Evolutionary conservation across 495 filamentous ascomycete genomes (phyloP).

Genomic region (Friedmanniomyces endolithicus): DNA sequence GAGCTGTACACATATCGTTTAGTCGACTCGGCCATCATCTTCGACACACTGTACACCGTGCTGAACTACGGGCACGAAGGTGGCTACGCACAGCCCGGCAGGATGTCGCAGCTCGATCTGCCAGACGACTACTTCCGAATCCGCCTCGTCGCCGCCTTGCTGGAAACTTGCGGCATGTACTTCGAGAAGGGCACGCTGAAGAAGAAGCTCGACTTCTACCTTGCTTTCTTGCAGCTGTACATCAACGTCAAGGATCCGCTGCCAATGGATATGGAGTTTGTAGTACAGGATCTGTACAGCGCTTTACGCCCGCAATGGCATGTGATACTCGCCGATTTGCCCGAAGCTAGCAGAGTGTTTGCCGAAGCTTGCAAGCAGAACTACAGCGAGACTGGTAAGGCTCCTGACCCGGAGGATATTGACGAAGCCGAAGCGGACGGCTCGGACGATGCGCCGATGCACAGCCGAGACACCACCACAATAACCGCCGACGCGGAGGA

Average conservation of each 20-base stretch:
- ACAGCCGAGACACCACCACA: constrained; percentile 41
- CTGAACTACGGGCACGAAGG: constrained; percentile 80
- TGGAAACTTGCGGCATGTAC: constrained; percentile 93
- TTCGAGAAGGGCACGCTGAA: constrained; percentile 87
- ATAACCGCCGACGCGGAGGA: neutral
- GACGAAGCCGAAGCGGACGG: constrained; percentile 54
- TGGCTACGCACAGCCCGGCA: constrained; percentile 69
- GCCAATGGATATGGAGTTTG: constrained; percentile 96
- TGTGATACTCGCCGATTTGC: constrained; percentile 53
- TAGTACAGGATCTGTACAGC: constrained; percentile 83
- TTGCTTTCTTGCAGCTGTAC: constrained; percentile 97
- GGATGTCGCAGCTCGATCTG: constrained; percentile 61
- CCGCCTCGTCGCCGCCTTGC: constrained; percentile 71
- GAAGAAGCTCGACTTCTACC: constrained; percentile 97
- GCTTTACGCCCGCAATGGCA: constrained; percentile 84
- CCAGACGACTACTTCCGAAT: constrained; percentile 95
- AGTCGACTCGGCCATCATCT: constrained; percentile 90
- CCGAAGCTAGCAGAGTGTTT: constrained; percentile 77
- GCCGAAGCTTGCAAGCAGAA: constrained; percentile 78
- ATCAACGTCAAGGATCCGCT: constrained; percentile 82
- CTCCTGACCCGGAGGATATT: constrained; percentile 36
- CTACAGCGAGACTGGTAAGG: constrained; percentile 64
- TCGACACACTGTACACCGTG: constrained; percentile 89
- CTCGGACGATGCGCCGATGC: constrained; percentile 45
- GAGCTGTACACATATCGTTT: constrained; percentile 98